Base-by-base conservation (phyloP, 345 rosid genomes). In the Durio zibethinus region DNA sequence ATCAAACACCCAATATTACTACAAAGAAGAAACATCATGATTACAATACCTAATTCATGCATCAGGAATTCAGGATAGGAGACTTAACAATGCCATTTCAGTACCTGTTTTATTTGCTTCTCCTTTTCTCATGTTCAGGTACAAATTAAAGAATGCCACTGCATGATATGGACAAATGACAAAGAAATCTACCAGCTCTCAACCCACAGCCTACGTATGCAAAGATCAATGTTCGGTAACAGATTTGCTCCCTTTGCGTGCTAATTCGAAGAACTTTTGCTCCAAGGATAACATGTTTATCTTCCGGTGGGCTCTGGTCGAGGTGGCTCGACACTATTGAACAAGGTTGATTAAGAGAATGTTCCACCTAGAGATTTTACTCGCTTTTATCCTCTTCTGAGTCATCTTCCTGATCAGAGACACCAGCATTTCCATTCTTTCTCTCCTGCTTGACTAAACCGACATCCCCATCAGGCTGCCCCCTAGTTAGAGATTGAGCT, bases 321-420 rank as follows among this genome's bases (percentile, higher is more conserved):
- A 63, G 73, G n/a, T n/a, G n/a, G n/a, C n/a, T n/a, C n/a, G n/a
- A n/a, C n/a, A n/a, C n/a, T n/a, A n/a, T n/a, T n/a, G n/a, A n/a
- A n/a, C n/a, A n/a, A n/a, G n/a, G n/a, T n/a, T 25, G 52, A 25
- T 54, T 48, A 15, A 25, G 40, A 35, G 25, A 29, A 35, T 54
- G 60, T 69, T 59, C 12, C 40, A 52, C 2, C 7, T 11, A 42
- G 21, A 40, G 23, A 2, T 10, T 71, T 88, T 79, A 90, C 82
- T 89, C 94, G 80, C 92, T 85, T 84, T 94, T 94, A 68, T 88
- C 96, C 83, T 89, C 97, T 86, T 94, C 96, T 18, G 73, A 25
- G 60, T 83, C 94, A 12, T 80, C 92, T 75, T 90, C 93, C 3
- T 79, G 63, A 25, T 92, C 88, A 5, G 79, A 83, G 72, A 9